phyloP scores from a whole-genome alignment of 2,329 filamentous ascomycete species.

The Penicillium griseofulvum region DNA sequence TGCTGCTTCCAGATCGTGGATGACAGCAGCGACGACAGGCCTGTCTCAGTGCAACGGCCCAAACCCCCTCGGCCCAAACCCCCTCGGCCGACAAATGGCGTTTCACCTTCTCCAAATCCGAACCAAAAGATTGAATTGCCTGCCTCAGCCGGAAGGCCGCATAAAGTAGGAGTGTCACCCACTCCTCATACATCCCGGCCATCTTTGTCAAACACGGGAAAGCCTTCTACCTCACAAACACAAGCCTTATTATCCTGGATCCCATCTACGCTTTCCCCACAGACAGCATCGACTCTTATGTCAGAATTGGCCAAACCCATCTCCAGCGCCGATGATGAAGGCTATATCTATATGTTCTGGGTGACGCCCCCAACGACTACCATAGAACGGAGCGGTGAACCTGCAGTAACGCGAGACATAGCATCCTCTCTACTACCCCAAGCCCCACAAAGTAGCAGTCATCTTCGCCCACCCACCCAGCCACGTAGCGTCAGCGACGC shows the following conservation, averaged over 20 bases:
- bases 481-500: slow-evolving; percentile 38
- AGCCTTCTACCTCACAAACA: slow-evolving; percentile 38
- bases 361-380: slow-evolving; percentile 65
- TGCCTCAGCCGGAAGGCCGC: slow-evolving; percentile 3
- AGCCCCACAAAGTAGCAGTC: slow-evolving; percentile 18
- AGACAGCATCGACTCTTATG: slow-evolving; percentile 68
- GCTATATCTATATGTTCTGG: slow-evolving; percentile 99
- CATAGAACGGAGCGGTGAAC: slow-evolving; percentile 10
- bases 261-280: slow-evolving; percentile 62
- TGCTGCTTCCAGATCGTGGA: slow-evolving; percentile 36
- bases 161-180: slow-evolving; percentile 6
- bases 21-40: slow-evolving; percentile 26
- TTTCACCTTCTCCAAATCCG: slow-evolving; percentile 7
- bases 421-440: slow-evolving; percentile 60
- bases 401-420: slow-evolving; percentile 54
- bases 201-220: slow-evolving; percentile 10
- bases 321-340: slow-evolving; percentile 71
- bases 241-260: slow-evolving; percentile 63
- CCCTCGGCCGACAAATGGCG: slow-evolving; percentile 6
- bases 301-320: slow-evolving; percentile 74
- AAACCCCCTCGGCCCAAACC: slow-evolving; percentile 5
- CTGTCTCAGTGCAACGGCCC: slow-evolving; percentile 22
- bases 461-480: slow-evolving; percentile 21
- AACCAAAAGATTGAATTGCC: slow-evolving; percentile 3
- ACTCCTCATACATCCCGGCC: slow-evolving; percentile 15